Evolutionary conservation across 1,284 basidiomycete species (phyloP).

Genomic region (Fomitiporia mediterranea): DNA sequence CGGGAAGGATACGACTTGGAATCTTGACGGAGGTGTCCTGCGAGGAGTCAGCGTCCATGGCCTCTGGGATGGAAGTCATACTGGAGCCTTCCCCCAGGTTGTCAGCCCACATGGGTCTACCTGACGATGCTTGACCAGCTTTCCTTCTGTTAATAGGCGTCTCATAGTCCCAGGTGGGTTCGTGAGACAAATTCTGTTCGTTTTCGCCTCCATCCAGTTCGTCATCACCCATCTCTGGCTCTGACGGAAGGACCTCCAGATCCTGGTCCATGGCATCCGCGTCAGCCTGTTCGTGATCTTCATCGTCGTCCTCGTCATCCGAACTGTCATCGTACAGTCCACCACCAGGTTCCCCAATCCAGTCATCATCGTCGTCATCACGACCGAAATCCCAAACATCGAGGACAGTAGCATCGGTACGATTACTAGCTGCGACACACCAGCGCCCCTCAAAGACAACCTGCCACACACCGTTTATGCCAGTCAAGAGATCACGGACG

Average conservation of each 20-base stretch:
- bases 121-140: not conserved
- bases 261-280: slow-evolving; percentile 72
- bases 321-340: slow-evolving; percentile 38
- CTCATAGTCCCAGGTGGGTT: slow-evolving; percentile 8
- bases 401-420: slow-evolving; percentile 70
- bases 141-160: slow-evolving; percentile 17
- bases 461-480: slow-evolving; percentile 93
- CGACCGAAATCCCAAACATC: slow-evolving; percentile 85
- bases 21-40: slow-evolving; percentile 2
- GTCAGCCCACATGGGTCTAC: slow-evolving; percentile 2
- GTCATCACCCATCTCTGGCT: slow-evolving; percentile 42
- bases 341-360: slow-evolving; percentile 48
- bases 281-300: slow-evolving; percentile 50
- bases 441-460: slow-evolving; percentile 90
- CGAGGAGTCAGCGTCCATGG: slow-evolving; percentile 2
- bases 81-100: slow-evolving; percentile 2
- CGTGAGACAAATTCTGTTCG: slow-evolving; percentile 24
- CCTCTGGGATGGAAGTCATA: slow-evolving; percentile 1
- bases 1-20: slow-evolving; percentile 10
- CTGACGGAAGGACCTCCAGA: slow-evolving; percentile 43
- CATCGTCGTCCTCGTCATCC: slow-evolving; percentile 47
- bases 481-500: slow-evolving; percentile 81
- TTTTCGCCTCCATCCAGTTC: slow-evolving; percentile 38
- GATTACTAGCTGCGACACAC: slow-evolving; percentile 89
- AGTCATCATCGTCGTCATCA: slow-evolving; percentile 52